Evolutionary conservation across 805 yeast species (phyloP), one percentile per base, ranked within the genome.

Genomic region (Pichia occidentalis): DNA sequence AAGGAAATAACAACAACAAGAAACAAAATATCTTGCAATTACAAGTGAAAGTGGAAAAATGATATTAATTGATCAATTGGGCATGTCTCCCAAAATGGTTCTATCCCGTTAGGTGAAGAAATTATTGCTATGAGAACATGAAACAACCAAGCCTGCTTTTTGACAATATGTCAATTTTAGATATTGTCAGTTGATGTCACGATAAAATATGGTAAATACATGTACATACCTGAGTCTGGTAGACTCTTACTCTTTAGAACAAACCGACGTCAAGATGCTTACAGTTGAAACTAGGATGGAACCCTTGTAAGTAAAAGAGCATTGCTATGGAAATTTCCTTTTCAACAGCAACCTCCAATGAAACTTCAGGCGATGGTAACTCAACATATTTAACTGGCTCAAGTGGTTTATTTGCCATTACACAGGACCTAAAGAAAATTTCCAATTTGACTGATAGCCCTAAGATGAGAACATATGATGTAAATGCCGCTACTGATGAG

Each of bases 41-140:
- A 90, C 88, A 2, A 75, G 88, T 10, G 62, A 63, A 12, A 75
- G 69, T 40, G 96, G 96, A 52, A 88, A 78, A 39, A 73, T 87
- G 31, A 70, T 86, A 44, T 65, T 87, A 29, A 85, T 73, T 54
- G 85, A 85, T 57, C 64, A 71, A 42, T 52, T 85, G 11, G 95
- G 95, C 11, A 68, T 73, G 40, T 73, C 71, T 48, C 95, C 95
- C 2, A 84, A 82, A 63, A 78, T 92, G 2, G 68, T 73, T 18
- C 62, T 87, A 23, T 95, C 95, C 2, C 92, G 0, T 63, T 86
- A 26, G 95, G 95, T 19, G 94, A 86, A 49, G 64, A 75, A 2
- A 73, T 83, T 35, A 60, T 70, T 27, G 82, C 83, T 17, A 49
- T 84, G 14, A 88, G 83, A 42, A 76, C 74, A 1, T 77, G 94